phyloP scores from a whole-genome alignment of 2,329 filamentous ascomycete species.

The Fusarium torreyae region DNA sequence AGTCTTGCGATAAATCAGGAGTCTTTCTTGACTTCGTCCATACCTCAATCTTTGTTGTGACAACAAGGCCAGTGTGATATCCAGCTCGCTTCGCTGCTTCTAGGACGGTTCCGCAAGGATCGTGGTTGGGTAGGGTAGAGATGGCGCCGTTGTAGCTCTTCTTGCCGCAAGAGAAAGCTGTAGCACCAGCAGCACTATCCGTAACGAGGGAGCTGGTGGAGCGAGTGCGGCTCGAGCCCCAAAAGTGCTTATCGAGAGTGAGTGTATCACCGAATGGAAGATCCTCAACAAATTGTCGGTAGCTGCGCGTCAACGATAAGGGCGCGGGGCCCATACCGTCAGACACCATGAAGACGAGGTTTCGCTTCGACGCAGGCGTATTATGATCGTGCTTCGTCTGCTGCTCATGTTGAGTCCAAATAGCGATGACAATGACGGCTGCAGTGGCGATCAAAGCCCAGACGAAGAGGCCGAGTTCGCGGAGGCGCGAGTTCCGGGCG shows the following conservation, averaged over 20 bases:
- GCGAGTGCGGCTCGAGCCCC: conserved; percentile 89
- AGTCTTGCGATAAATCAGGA: not conserved
- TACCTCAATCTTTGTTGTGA: conserved; percentile 76
- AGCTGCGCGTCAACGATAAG: conserved; percentile 87
- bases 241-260: conserved; percentile 87
- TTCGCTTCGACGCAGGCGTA: conserved; percentile 78
- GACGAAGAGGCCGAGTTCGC: conserved; percentile 82
- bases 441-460: conserved; percentile 89
- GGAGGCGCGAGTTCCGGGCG: conserved; percentile 62
- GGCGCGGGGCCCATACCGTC: conserved; percentile 98
- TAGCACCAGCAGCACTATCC: conserved; percentile 96
- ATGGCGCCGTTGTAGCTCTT: conserved; percentile 99
- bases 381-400: conserved; percentile 58
- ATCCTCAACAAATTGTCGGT: conserved; percentile 81
- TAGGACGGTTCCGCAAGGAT: conserved; percentile 90
- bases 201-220: conserved; percentile 90
- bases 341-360: conserved; percentile 98
- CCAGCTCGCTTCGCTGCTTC: conserved; percentile 94
- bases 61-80: conserved; percentile 93
- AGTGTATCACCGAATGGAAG: conserved; percentile 84
- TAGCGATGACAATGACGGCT: conserved; percentile 82
- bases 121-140: conserved; percentile 85
- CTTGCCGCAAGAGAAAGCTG: conserved; percentile 90
- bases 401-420: conserved; percentile 81
- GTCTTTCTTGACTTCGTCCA: not conserved